phyloP scores from a whole-genome alignment of 257 asterid genomes.

The Lycium ferocissimum region DNA sequence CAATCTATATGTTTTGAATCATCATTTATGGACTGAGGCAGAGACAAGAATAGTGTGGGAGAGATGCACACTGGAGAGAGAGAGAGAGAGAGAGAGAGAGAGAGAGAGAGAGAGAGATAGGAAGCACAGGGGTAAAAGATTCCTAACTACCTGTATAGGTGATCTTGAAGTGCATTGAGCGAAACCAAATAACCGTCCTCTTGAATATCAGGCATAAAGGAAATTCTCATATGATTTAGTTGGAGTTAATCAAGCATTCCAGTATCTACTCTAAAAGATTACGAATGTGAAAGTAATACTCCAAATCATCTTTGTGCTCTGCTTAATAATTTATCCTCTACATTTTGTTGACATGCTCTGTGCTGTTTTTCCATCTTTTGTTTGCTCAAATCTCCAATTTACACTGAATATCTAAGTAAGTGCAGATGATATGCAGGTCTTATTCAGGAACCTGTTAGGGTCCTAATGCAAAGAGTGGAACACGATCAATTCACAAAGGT shows the following conservation, averaged over 20 bases:
- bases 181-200: not conserved
- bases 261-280: not conserved
- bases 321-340: constrained; percentile 1
- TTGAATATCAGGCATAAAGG: not conserved
- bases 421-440: constrained; percentile 64
- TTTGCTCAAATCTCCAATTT: not conserved
- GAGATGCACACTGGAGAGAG: constrained; percentile 2
- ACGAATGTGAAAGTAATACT: constrained; percentile 8
- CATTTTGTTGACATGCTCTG: constrained; percentile 11
- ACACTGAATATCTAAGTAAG: not conserved
- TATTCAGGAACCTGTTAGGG: constrained; percentile 79
- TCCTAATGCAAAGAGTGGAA: constrained; percentile 78
- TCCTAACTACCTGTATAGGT: not conserved
- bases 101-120: not conserved
- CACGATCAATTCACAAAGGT: constrained; percentile 77
- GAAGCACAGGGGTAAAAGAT: not conserved
- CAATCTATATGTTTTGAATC: not conserved
- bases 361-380: constrained; percentile 10
- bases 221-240: constrained; percentile 2
- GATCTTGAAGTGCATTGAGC: not conserved
- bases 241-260: constrained; percentile 5
- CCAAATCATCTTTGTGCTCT: constrained; percentile 12
- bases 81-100: constrained; percentile 10
- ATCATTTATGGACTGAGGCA: not conserved
- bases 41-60: not conserved